Base-by-base conservation (phyloP, 2,329 filamentous ascomycete species). In the Grosmannia penicillata region DNA sequence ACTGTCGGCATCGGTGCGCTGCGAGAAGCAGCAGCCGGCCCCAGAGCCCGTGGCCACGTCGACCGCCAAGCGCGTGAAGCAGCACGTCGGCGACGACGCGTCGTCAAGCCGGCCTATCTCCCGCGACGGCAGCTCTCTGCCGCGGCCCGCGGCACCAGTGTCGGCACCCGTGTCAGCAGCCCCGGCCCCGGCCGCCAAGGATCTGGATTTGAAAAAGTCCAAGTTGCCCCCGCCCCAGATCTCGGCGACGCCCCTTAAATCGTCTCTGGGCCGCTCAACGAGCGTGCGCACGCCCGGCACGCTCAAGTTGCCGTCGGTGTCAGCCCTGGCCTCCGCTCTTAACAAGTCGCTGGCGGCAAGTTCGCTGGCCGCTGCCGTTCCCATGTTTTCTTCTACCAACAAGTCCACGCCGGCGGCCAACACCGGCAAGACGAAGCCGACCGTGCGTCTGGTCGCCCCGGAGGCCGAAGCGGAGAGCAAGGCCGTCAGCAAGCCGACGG, bases 161-260 rank as follows among this genome's bases (percentile, higher is more conserved):
- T 19, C 9, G 10, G 10, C 15, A 19, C 4, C 18, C 5, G 23
- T 18, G 8, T 14, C 7, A 18, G 4, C 24, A 33, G 28, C 63
- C 8, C 14, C 18, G 21, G n/a, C 25, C n/a, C n/a, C n/a, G n/a
- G n/a, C n/a, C n/a, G n/a, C n/a, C n/a, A n/a, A n/a, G n/a, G n/a
- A n/a, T n/a, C n/a, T n/a, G n/a, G n/a, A n/a, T n/a, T n/a, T n/a
- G n/a, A n/a, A n/a, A n/a, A n/a, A n/a, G n/a, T n/a, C n/a, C n/a
- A n/a, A n/a, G n/a, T n/a, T n/a, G n/a, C n/a, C n/a, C n/a, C n/a
- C n/a, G n/a, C n/a, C n/a, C n/a, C n/a, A n/a, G n/a, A n/a, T n/a
- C n/a, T n/a, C n/a, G n/a, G n/a, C n/a, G 56, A 93, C 83, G 6
- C 85, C 86, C 0, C 91, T 82, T 8, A 85, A 84, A 54, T 65